phyloP scores from a whole-genome alignment of 2,329 filamentous ascomycete species.

The Colletotrichum melonis region DNA sequence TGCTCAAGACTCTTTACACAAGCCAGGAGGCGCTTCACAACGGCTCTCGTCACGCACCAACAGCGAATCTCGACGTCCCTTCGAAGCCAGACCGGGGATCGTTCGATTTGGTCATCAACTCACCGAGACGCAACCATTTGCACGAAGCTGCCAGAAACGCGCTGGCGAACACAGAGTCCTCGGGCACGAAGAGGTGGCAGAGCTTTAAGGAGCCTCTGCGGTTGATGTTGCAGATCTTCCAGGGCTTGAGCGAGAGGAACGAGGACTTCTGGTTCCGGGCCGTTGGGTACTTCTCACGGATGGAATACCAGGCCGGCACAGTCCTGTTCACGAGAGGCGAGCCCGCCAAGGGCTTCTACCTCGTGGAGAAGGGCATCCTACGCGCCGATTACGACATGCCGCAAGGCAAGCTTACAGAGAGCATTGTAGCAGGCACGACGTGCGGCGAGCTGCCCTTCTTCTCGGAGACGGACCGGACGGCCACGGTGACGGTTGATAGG shows the following conservation, averaged over 20 bases:
- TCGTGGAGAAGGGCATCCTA: slow-evolving; percentile 89
- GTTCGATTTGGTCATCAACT: slow-evolving; percentile 70
- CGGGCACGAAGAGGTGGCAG: slow-evolving; percentile 77
- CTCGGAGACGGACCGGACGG: slow-evolving; percentile 87
- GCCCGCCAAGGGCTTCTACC: slow-evolving; percentile 84
- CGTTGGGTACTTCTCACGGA: slow-evolving; percentile 78
- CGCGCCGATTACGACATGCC: slow-evolving; percentile 91
- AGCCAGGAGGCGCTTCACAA: slow-evolving; percentile 70
- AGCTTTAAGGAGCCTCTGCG: slow-evolving; percentile 90
- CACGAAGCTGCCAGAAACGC: slow-evolving; percentile 82
- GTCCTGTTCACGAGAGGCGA: slow-evolving; percentile 85
- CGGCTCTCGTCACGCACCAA: slow-evolving; percentile 54
- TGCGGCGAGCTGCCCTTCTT: slow-evolving; percentile 98
- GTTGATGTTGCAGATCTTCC: slow-evolving; percentile 95
- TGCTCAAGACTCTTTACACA: slow-evolving; percentile 83
- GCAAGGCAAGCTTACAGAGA: slow-evolving; percentile 89
- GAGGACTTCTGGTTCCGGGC: slow-evolving; percentile 96
- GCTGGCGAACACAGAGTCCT: slow-evolving; percentile 73
- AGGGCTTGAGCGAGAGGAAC: slow-evolving; percentile 84
- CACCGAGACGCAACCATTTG: slow-evolving; percentile 82
- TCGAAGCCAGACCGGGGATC: slow-evolving; percentile 47
- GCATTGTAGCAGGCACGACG: slow-evolving; percentile 92
- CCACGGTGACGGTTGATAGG: slow-evolving; percentile 85
- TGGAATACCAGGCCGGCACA: slow-evolving; percentile 75
- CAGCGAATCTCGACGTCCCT: slow-evolving; percentile 62